phyloP scores from a whole-genome alignment of 179 eudicot genomes.

The Silene coronaria region DNA sequence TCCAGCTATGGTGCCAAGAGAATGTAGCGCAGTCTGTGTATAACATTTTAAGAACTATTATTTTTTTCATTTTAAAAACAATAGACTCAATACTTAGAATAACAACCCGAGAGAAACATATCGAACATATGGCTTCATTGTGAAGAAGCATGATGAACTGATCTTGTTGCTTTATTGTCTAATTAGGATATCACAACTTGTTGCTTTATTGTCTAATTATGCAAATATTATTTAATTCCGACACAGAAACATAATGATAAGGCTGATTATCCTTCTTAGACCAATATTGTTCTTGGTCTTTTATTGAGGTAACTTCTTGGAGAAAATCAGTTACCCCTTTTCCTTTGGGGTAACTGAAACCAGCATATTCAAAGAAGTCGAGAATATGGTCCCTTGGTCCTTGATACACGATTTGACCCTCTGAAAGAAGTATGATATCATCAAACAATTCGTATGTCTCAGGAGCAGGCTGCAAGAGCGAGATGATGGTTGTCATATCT shows the following conservation, averaged over 20 bases:
- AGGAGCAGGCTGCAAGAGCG: constrained; percentile 82
- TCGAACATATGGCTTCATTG: too few species aligned
- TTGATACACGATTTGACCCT: constrained; percentile 71
- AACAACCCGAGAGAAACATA: too few species aligned
- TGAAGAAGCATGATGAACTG: too few species aligned
- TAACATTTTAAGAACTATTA: constrained; percentile 18
- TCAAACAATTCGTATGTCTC: constrained; percentile 75
- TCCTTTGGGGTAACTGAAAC: constrained; percentile 72
- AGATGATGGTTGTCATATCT: constrained; percentile 71
- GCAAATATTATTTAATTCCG: too few species aligned
- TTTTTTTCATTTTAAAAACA: neutral
- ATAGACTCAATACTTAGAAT: too few species aligned
- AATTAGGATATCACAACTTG: too few species aligned
- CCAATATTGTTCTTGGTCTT: constrained; percentile 86
- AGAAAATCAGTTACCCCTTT: constrained; percentile 82
- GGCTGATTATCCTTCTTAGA: constrained; percentile 36
- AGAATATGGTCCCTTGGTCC: constrained; percentile 66
- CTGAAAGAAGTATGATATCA: constrained; percentile 69
- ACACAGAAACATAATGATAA: constrained; percentile 49
- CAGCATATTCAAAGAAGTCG: constrained; percentile 60
- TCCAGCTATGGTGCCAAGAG: constrained; percentile 74
- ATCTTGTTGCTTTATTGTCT: too few species aligned
- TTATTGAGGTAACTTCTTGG: constrained; percentile 73
- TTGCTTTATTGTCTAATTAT: too few species aligned
- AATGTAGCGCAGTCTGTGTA: constrained; percentile 78